These are phyloP conservation scores for Talaromyces sp. DNA, from an alignment of 2,329 filamentous ascomycete species.

Conservation along the genomic window DNA sequence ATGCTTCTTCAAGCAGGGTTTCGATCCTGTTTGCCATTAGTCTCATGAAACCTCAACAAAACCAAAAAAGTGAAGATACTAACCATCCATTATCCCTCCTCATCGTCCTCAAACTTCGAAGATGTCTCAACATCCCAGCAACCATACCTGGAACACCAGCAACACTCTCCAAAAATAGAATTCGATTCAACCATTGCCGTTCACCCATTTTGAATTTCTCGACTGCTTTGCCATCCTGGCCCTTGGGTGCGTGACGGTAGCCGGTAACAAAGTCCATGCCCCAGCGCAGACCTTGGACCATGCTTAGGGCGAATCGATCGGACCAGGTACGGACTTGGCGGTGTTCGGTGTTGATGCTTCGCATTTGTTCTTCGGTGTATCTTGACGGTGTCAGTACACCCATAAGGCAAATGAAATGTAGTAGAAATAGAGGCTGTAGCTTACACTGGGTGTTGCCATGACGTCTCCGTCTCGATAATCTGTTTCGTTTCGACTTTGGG, in stretches of 20 bases:
- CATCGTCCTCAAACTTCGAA: conserved; percentile 77
- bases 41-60: too few relatives aligned
- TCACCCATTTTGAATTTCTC: conserved; percentile 71
- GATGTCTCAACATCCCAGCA: conserved; percentile 86
- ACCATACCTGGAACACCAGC: conserved; percentile 97
- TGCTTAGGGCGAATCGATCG: conserved; percentile 73
- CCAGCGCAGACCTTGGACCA: conserved; percentile 73
- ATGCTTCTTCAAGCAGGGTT: conserved; percentile 82
- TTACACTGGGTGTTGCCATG: conserved; percentile 65
- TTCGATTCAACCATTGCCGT: conserved; percentile 82
- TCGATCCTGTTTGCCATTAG: conserved; percentile 64
- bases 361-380: conserved; percentile 78
- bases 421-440: conserved; percentile 21
- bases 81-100: conserved; percentile 89
- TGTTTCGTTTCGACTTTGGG: conserved; percentile 56
- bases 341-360: conserved; percentile 69
- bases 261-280: conserved; percentile 80
- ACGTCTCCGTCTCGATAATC: conserved; percentile 61
- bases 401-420: not conserved
- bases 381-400: conserved; percentile 21
- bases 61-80: conserved; percentile 13
- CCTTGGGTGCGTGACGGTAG: conserved; percentile 61
- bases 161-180: conserved; percentile 91
- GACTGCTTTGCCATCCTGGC: conserved; percentile 41
- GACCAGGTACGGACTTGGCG: conserved; percentile 68